Percentiles rank a stretch among this genome's conserved stretches.
These are phyloP conservation scores for Globisporangium polare DNA, from an alignment of 352 stramenopile genomes.

Conservation along the genomic window DNA sequence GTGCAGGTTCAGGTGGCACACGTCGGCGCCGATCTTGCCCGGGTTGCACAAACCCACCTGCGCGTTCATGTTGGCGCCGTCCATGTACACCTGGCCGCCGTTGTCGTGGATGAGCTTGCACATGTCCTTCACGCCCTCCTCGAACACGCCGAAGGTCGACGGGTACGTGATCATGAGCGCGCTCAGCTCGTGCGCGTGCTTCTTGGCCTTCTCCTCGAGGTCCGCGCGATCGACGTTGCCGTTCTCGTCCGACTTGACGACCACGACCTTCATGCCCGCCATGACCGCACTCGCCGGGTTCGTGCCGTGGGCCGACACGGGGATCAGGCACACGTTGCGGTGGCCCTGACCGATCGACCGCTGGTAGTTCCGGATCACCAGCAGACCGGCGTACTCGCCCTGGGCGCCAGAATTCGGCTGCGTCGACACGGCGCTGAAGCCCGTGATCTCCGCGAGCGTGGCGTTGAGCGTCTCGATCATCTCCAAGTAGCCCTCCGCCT, in stretches of 20 bases:
- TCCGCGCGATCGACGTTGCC: slow-evolving; percentile 97
- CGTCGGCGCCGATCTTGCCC: slow-evolving; percentile 95
- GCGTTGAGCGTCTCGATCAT: slow-evolving; percentile 96
- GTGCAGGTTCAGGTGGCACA: slow-evolving; percentile 99
- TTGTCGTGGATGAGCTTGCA: slow-evolving; percentile 94
- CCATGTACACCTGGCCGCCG: slow-evolving; percentile 99
- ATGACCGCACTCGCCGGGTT: slow-evolving; percentile 97
- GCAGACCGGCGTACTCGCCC: slow-evolving; percentile 97
- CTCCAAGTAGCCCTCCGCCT: slow-evolving; percentile 95
- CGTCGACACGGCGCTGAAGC: slow-evolving; percentile 96
- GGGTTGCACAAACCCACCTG: slow-evolving; percentile 98
- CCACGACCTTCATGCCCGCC: slow-evolving; percentile 97
- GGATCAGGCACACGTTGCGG: slow-evolving; percentile 98
- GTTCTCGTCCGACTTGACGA: slow-evolving; percentile 95
- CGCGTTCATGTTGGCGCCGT: slow-evolving; percentile 99
- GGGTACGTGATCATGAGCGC: slow-evolving; percentile 99
- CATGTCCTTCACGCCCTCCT: slow-evolving; percentile 97
- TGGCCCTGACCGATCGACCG: slow-evolving; percentile 88
- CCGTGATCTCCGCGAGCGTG: slow-evolving; percentile 97
- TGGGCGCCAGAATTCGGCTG: slow-evolving; percentile 98
- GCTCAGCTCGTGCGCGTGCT: slow-evolving; percentile 95
- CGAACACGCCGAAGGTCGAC: slow-evolving; percentile 99
- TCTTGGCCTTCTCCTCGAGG: slow-evolving; percentile 92
- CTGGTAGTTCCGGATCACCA: slow-evolving; percentile 97
- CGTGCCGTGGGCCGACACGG: slow-evolving; percentile 97